Conservation (phyloP, 164 flowering plant species). For the Vitis rupestris region DNA sequence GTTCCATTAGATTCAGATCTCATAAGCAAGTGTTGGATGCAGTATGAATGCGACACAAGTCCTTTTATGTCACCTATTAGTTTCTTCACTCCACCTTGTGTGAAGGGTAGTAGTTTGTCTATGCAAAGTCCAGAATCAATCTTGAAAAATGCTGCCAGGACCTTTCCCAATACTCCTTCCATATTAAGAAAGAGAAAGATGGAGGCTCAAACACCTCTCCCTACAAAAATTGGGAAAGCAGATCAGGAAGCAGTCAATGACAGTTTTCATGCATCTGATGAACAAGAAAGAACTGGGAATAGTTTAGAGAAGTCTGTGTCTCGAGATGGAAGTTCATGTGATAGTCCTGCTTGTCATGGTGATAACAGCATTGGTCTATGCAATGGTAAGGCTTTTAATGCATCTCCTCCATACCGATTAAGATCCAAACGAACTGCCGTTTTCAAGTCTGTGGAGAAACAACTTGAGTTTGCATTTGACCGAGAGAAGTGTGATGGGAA, state of each 20-base stretch:
- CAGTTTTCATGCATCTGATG: conserved; percentile 19
- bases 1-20: conserved; percentile 32
- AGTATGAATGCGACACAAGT: conserved; percentile 30
- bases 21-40: conserved; percentile 14
- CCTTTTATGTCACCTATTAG: conserved; percentile 39
- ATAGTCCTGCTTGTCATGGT: conserved; percentile 27
- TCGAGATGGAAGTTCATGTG: conserved; percentile 20
- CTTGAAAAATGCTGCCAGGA: conserved; percentile 75
- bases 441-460: conserved; percentile 78
- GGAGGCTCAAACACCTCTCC: conserved; percentile 23
- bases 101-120: conserved; percentile 30
- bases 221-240: conserved; percentile 20
- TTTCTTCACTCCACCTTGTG: conserved; percentile 71
- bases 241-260: conserved; percentile 15
- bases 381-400: conserved; percentile 44
- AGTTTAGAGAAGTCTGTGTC: conserved; percentile 23
- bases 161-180: conserved; percentile 83
- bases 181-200: conserved; percentile 75
- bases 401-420: conserved; percentile 82
- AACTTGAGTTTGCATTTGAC: conserved; percentile 59
- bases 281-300: conserved; percentile 18
- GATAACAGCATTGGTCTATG: conserved; percentile 12
- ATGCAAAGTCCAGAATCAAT: conserved; percentile 63
- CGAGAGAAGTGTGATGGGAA: conserved; percentile 29
- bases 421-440: conserved; percentile 65